Evolutionary conservation across 208 protist species (phyloP).

Genomic region (Leishmania tropica): DNA sequence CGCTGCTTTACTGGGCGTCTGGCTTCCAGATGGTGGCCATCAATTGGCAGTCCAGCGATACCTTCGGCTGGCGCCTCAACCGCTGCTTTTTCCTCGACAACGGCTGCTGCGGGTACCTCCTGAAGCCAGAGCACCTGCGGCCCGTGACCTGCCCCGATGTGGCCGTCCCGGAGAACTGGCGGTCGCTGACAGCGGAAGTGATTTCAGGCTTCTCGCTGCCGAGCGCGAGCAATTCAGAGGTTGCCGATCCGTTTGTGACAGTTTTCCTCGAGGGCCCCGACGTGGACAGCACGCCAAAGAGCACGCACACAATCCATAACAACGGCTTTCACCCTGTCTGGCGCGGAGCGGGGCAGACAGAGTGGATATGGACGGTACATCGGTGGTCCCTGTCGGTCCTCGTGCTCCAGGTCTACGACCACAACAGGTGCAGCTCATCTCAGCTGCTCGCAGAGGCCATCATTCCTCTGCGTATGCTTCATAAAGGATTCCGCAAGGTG

Average conservation of each 20-base stretch:
- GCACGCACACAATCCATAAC: constrained; percentile 48
- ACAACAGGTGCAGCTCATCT: constrained; percentile 42
- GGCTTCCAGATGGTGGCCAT: constrained; percentile 93
- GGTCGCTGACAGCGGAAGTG: constrained; percentile 56
- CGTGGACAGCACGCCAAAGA: constrained; percentile 27
- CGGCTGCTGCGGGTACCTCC: constrained; percentile 92
- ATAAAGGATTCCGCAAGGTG: constrained; percentile 56
- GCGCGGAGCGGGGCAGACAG: constrained; percentile 45
- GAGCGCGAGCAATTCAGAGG: constrained; percentile 40
- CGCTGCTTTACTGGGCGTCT: constrained; percentile 66
- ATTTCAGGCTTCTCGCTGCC: constrained; percentile 76
- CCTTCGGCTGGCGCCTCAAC: constrained; percentile 81
- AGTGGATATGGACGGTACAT: constrained; percentile 51
- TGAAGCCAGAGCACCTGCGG: constrained; percentile 88
- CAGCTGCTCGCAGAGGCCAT: constrained; percentile 60
- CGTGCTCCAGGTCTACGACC: constrained; percentile 73
- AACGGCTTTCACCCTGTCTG: constrained; percentile 84
- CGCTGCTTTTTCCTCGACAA: constrained; percentile 91
- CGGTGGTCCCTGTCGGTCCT: constrained; percentile 56
- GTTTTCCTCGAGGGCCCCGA: constrained; percentile 59
- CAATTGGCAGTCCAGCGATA: constrained; percentile 88
- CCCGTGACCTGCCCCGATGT: constrained; percentile 7
- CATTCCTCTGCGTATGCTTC: constrained; percentile 57
- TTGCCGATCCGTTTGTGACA: constrained; percentile 64
- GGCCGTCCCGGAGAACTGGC: constrained; percentile 14